Conservation (phyloP, 495 filamentous ascomycete genomes). For the Xylaria curta region DNA sequence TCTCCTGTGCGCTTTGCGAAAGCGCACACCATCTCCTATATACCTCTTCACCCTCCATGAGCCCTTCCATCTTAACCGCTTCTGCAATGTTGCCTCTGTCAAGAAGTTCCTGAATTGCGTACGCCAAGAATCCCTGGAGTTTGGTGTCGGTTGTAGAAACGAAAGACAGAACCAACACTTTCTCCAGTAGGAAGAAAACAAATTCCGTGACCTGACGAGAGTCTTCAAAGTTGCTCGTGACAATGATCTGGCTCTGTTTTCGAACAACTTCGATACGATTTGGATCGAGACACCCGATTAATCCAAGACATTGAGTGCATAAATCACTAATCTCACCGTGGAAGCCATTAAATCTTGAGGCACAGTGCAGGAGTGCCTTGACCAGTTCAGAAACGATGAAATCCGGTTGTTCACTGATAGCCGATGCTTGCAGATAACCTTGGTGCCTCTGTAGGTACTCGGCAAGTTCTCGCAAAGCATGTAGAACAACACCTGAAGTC, state of each 20-base stretch:
- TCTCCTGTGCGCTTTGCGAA: conserved; percentile 75
- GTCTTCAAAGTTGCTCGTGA: conserved; percentile 82
- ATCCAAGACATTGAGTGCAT: conserved; percentile 78
- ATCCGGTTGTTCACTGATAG: conserved; percentile 85
- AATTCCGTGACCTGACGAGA: conserved; percentile 85
- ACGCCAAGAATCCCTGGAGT: conserved; percentile 88
- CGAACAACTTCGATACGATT: conserved; percentile 83
- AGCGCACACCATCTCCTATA: conserved; percentile 77
- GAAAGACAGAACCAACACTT: conserved; percentile 90
- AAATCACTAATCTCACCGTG: conserved; percentile 70
- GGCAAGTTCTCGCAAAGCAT: conserved; percentile 77
- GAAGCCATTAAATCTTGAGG: conserved; percentile 74
- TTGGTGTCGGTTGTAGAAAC: conserved; percentile 84
- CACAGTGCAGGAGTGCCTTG: conserved; percentile 82
- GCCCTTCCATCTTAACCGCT: conserved; percentile 49
- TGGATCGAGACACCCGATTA: conserved; percentile 89
- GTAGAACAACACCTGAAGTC: conserved; percentile 79
- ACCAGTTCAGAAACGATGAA: conserved; percentile 71
- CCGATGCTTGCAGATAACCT: conserved; percentile 78
- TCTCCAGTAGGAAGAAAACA: conserved; percentile 79
- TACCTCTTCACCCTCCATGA: conserved; percentile 54
- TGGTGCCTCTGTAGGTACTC: conserved; percentile 76
- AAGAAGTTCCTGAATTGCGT: conserved; percentile 90
- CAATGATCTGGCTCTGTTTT: conserved; percentile 77
- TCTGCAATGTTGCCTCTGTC: conserved; percentile 72